phyloP scores from a whole-genome alignment of 345 rosid genomes.

The Chamaenerion angustifolium region DNA sequence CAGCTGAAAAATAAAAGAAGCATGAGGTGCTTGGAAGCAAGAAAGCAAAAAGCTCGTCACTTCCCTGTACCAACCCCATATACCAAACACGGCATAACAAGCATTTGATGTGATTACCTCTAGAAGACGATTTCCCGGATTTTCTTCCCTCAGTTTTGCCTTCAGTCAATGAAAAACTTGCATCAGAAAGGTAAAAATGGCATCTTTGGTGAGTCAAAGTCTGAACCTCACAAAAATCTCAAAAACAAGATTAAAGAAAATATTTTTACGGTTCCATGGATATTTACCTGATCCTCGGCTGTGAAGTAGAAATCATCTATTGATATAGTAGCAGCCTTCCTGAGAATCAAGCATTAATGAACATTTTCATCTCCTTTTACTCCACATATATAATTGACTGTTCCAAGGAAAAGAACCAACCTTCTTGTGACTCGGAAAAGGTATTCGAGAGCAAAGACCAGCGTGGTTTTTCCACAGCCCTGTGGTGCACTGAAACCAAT shows the following conservation, averaged over 20 bases:
- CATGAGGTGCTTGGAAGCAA: background rate
- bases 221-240: too few relatives aligned
- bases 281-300: conserved; percentile 64
- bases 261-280: background rate
- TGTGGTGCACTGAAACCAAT: conserved; percentile 97
- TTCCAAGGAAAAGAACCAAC: conserved; percentile 16
- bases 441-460: conserved; percentile 83
- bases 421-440: conserved; percentile 67
- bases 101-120: conserved; percentile 30
- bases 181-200: conserved; percentile 8
- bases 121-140: conserved; percentile 73
- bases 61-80: too few relatives aligned
- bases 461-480: conserved; percentile 98
- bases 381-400: background rate
- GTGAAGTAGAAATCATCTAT: conserved; percentile 94
- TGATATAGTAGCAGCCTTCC: conserved; percentile 76
- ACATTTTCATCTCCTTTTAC: background rate
- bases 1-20: conserved; percentile 22
- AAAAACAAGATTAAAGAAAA: background rate
- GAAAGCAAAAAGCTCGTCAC: background rate
- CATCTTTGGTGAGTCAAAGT: too few relatives aligned
- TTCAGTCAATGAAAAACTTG: conserved; percentile 15
- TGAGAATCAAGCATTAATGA: conserved; percentile 17
- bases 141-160: conserved; percentile 58
- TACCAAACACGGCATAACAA: background rate